Base-by-base conservation (phyloP, 2,329 filamentous ascomycete species). In the Cladorrhinum sp. region DNA sequence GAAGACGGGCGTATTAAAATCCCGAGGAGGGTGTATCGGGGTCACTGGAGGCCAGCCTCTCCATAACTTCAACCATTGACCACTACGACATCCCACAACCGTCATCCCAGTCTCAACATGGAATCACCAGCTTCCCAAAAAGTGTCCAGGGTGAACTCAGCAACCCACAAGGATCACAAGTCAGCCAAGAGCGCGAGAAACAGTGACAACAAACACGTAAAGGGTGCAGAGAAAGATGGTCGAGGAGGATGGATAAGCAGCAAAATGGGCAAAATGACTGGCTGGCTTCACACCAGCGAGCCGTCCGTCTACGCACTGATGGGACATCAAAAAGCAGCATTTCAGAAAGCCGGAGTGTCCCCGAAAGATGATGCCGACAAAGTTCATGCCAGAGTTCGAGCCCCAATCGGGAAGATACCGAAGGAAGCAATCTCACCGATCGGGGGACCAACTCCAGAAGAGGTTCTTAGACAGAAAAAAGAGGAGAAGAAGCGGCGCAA, bases 251-350 rank as follows among this genome's bases (percentile, higher is more conserved):
- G 70, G 39, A 81, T 66, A 26, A 68, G 82, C 53, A 83, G 80
- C 61, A 57, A 68, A 36, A 61, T 66, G 26, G 68, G 82, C 53
- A 83, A 80, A 61, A 57, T 69, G 42, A 61, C 64, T 2, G 75
- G 73, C 50, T 83, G 81, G 81, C 68, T 82, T 7, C 73, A 74
- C 1, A 73, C 76, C 21, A 79, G 76, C 53, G 81, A 84, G 63
- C 81, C 81, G 10, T 82, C 81, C 0, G 73, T 74, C 1, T 77
- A 80, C 50, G 81, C 79, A 1, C 72, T 82, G 65, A 80, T 77
- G 64, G 69, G 77, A 14, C 78, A 81, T 63, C 79, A 76, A 65
- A 75, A 73, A 57, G 73, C 75, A 14, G 71, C 74, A 1, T 82
- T 74, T 63, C 72, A 74, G 52, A 77, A 73, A 48, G 76, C 78